Evolutionary conservation across 176 grass and related monocot species (phyloP).

Genomic region (Eragrostis nindensis): DNA sequence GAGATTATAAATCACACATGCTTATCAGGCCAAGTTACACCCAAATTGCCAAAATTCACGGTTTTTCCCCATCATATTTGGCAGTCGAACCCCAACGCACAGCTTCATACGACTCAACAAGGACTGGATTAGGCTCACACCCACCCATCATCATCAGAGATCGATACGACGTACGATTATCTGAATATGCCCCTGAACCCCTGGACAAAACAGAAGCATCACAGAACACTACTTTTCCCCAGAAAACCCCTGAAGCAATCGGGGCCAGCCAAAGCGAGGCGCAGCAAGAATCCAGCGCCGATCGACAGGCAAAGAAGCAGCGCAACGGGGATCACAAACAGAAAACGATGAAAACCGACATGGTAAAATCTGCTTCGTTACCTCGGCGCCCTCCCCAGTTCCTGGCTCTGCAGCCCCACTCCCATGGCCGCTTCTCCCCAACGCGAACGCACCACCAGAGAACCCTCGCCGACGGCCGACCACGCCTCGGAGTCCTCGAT

Average conservation of each 20-base stretch:
- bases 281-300: not conserved
- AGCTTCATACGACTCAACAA: not conserved
- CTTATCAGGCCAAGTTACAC: not conserved
- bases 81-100: not conserved
- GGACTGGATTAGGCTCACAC: not conserved
- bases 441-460: not conserved
- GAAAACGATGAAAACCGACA: too few species aligned
- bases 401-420: not conserved
- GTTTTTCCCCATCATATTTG: not conserved
- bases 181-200: not conserved
- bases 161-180: not conserved
- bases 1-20: not conserved
- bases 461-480: not conserved
- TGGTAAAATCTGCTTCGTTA: not conserved
- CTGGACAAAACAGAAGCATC: not conserved
- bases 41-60: not conserved
- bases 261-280: not conserved
- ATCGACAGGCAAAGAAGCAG: constrained; percentile 2
- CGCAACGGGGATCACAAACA: not conserved
- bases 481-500: not conserved
- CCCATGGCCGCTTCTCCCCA: not conserved
- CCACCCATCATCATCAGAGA: not conserved
- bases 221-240: not conserved
- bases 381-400: not conserved
- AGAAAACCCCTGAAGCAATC: not conserved